phyloP scores from a whole-genome alignment of 164 flowering plant species.

The Cinnamomum micranthum region DNA sequence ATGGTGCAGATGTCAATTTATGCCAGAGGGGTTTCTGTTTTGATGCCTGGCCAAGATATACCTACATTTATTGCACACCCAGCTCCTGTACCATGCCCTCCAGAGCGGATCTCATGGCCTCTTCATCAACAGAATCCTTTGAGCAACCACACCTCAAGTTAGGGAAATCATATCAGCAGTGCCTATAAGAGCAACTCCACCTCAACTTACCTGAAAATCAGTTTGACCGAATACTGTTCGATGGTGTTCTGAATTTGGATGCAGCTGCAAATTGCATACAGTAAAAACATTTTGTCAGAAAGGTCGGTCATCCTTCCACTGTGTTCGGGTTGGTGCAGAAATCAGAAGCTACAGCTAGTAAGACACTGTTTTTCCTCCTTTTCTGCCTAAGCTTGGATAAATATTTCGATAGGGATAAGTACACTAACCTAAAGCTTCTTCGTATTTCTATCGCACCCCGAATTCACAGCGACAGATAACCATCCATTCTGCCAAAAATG shows the following conservation, averaged over 20 bases:
- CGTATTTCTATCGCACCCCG: too few species aligned
- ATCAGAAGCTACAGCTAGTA: too few species aligned
- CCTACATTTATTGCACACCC: slow-evolving; percentile 91
- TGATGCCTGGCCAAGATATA: slow-evolving; percentile 88
- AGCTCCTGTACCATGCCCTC: slow-evolving; percentile 51
- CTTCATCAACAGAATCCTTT: slow-evolving; percentile 30
- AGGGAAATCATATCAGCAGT: slow-evolving; percentile 1
- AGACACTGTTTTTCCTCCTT: too few species aligned
- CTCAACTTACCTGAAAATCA: not conserved
- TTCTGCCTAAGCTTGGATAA: too few species aligned
- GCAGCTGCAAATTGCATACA: not conserved
- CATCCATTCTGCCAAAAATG: too few species aligned
- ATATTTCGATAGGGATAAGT: too few species aligned
- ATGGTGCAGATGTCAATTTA: slow-evolving; percentile 62
- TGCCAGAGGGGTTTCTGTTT: slow-evolving; percentile 71
- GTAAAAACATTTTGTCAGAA: not conserved
- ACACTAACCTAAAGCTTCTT: too few species aligned
- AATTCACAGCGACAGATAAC: too few species aligned
- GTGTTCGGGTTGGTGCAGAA: too few species aligned
- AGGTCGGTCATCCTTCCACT: not conserved
- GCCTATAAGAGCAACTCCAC: not conserved
- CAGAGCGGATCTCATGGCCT: slow-evolving; percentile 47
- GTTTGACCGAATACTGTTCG: not conserved
- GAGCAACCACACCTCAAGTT: not conserved
- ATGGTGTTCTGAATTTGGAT: not conserved